Evolutionary conservation across 306 rosid species (phyloP).

Genomic region (Dalbergia cultrata): DNA sequence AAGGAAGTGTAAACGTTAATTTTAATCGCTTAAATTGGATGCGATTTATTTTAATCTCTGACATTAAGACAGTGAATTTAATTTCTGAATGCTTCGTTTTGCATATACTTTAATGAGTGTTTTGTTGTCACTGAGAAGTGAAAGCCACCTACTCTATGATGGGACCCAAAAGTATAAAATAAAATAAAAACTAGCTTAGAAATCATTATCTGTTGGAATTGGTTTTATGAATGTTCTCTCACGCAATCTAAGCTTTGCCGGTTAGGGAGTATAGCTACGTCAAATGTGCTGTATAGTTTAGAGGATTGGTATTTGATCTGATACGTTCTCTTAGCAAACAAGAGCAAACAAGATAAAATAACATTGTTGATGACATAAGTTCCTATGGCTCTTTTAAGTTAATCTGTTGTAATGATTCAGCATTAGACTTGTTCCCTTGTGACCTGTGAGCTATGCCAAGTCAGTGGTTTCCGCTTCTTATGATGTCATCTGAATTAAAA

Average conservation of each 20-base stretch:
- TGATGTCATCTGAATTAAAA: background rate
- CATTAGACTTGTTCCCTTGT: conserved; percentile 23
- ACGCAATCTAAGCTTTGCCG: too few relatives aligned
- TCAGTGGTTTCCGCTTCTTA: conserved; percentile 12
- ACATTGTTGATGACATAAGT: conserved; percentile 31
- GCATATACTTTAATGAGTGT: background rate
- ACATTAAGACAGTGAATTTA: too few relatives aligned
- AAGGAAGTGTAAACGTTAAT: background rate
- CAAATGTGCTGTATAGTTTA: background rate
- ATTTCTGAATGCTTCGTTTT: too few relatives aligned
- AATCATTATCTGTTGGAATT: background rate
- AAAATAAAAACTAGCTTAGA: background rate
- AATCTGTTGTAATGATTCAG: conserved; percentile 17
- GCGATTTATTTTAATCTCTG: too few relatives aligned
- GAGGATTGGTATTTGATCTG: conserved; percentile 13
- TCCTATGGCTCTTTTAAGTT: conserved; percentile 29
- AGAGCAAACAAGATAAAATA: conserved; percentile 20
- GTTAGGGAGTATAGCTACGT: background rate
- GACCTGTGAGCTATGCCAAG: conserved; percentile 33
- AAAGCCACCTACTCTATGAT: background rate
- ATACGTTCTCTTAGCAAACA: background rate
- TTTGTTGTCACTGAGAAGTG: background rate
- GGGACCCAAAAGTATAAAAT: background rate
- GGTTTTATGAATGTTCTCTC: too few relatives aligned
- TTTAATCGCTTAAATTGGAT: too few relatives aligned